phyloP scores from a whole-genome alignment of 495 filamentous ascomycete species.

The Niebla homalea region DNA sequence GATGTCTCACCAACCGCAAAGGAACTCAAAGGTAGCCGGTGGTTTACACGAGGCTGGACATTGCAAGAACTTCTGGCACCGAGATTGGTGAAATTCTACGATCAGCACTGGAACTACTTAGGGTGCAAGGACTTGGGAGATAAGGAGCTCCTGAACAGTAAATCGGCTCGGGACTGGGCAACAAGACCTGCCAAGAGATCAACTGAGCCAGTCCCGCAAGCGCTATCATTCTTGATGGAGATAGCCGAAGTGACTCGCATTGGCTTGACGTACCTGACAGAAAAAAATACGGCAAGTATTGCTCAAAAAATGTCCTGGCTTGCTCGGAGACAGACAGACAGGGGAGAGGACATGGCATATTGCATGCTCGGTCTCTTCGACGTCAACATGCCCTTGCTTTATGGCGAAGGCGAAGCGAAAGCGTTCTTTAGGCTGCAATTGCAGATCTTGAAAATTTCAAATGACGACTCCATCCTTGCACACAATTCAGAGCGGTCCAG shows the following conservation, averaged over 20 bases:
- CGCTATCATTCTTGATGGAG: background rate
- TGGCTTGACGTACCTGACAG: background rate
- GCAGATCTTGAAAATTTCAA: background rate
- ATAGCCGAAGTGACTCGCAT: background rate
- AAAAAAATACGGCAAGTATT: conserved; percentile 1
- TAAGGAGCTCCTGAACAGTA: background rate
- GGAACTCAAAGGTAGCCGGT: background rate
- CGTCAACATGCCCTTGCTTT: conserved; percentile 19
- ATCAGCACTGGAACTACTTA: background rate
- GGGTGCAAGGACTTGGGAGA: background rate
- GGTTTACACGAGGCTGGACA: no score
- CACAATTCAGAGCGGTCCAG: no score
- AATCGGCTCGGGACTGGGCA: background rate
- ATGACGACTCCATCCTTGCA: no score
- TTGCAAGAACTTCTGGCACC: conserved; percentile 1
- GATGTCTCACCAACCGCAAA: conserved; percentile 13
- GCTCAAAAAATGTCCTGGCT: conserved; percentile 10
- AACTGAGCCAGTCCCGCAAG: background rate
- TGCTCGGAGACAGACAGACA: conserved; percentile 7
- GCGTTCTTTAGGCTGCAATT: conserved; percentile 14
- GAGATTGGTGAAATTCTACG: background rate
- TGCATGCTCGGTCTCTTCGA: conserved; percentile 17
- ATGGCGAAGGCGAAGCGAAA: conserved; percentile 12
- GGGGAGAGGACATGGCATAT: conserved; percentile 15
- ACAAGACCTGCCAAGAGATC: background rate